A percentile compares a stretch with the other conserved stretches of the same genome.
phyloP scores from a whole-genome alignment of 768 basidiomycete genomes.

The Pisolithus tinctorius region DNA sequence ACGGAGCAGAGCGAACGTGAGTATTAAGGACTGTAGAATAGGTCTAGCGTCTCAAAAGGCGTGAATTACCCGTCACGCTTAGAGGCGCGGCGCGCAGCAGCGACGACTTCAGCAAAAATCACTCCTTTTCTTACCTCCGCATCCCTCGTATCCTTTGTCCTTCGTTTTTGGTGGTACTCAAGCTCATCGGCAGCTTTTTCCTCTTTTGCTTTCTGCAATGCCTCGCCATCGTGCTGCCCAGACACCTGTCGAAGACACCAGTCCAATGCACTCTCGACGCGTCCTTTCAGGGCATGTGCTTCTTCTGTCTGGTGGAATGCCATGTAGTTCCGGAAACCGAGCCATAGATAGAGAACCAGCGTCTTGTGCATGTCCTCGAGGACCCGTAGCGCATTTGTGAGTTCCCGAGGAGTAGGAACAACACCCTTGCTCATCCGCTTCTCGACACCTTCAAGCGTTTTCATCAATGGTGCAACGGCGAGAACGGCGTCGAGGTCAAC shows the following conservation, averaged over 20 bases:
- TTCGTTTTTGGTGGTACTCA: constrained; percentile 18
- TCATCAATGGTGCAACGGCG: constrained; percentile 16
- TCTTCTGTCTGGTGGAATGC: constrained; percentile 53
- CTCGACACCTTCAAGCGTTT: constrained; percentile 17
- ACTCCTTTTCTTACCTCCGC: constrained; percentile 12
- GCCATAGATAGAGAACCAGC: constrained; percentile 79
- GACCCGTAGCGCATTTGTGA: constrained; percentile 11
- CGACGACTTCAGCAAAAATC: constrained; percentile 12
- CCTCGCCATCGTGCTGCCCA: constrained; percentile 1
- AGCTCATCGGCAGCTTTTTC: constrained; percentile 2
- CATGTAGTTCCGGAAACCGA: constrained; percentile 61
- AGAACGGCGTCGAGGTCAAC: constrained; percentile 9
- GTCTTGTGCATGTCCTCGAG: constrained; percentile 77
- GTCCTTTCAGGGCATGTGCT: constrained; percentile 48
- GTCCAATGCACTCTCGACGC: constrained; percentile 64
- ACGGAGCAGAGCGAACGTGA: no score
- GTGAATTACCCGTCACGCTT: background rate
- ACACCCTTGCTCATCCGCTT: constrained; percentile 11
- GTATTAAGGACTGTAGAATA: no score
- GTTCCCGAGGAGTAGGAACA: background rate
- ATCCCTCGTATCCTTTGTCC: constrained; percentile 5
- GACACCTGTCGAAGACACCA: constrained; percentile 47
- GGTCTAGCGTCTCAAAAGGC: no score
- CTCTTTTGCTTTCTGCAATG: background rate
- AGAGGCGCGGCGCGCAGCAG: background rate